Evolutionary conservation across 1,284 basidiomycete genomes (phyloP), one percentile per base, ranked within the genome.

Genomic region (Salmacisia buchloeana): DNA sequence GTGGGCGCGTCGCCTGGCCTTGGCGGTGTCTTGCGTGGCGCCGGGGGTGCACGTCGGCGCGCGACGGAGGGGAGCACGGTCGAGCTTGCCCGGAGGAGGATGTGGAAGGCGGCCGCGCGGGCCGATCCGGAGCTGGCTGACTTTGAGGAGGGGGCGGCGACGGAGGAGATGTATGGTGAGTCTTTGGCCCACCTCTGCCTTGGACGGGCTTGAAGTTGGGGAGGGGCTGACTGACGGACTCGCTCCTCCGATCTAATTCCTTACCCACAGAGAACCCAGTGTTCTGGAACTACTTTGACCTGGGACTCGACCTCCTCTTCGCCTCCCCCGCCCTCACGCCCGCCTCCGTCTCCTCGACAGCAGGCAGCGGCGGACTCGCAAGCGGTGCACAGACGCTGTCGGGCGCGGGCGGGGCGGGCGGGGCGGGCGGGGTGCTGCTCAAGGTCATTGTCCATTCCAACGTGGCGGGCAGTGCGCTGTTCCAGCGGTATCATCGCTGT

Each of bases 281-380:
- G 39, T 71, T 71, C 56, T 71, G 67, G 67, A 71, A 71, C 63
- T 71, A 71, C 61, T 71, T 71, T 63, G 69, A 71, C 36, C 66
- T 71, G 2, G 69, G 69, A 18, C 62, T 71, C 35, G 69, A 71
- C 60, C 34, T 71, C 39, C 58, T 71, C 2, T 71, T 71, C 31
- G 69, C 69, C 1, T 63, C 57, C 12, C 41, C 41, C 18, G 41
- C 41, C 3, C 41, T 43, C 18, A 43, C 41, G 10, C 41, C 41
- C 7, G 7, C 35, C 35, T 38, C 35, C 7, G 7, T 15, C 35
- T 38, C 35, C 7, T 38, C 35, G 9, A 38, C 35, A 38, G 10
- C 7, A 7, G 41, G 2, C 41, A 18, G 41, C n/a, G n/a, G 41
- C 3, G 41, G 41, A 21, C 18, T n/a, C 3, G 41, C 41, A 12